phyloP scores from a whole-genome alignment of 1,284 basidiomycete species.

The Naganishia sp. region DNA sequence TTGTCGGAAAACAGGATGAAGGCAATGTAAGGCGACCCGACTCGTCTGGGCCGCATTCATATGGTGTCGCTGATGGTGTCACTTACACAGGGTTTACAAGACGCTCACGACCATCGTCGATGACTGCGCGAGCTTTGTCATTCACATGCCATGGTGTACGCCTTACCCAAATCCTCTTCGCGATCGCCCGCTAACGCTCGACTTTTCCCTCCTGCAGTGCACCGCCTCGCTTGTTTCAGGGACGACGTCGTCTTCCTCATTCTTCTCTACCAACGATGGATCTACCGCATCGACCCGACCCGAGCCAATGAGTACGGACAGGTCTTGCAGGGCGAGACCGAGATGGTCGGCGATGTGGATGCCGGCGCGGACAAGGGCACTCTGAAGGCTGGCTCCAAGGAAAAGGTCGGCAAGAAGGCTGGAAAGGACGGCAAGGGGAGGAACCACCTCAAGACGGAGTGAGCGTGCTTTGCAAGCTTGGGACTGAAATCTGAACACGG shows the following conservation, averaged over 20 bases:
- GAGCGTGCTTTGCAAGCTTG: not conserved
- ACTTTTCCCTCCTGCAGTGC: constrained; percentile 23
- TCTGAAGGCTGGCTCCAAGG: not conserved
- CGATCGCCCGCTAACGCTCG: not conserved
- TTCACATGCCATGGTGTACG: constrained; percentile 90
- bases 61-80: constrained; percentile 43
- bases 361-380: constrained; percentile 28
- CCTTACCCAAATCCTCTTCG: constrained; percentile 66
- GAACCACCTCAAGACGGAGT: constrained; percentile 24
- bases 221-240: constrained; percentile 58
- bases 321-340: constrained; percentile 58
- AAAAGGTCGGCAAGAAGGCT: constrained; percentile 10
- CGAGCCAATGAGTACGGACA: constrained; percentile 95
- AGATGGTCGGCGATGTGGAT: constrained; percentile 41
- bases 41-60: too few species aligned
- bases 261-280: constrained; percentile 69
- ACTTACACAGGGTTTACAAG: constrained; percentile 31
- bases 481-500: not conserved
- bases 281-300: constrained; percentile 90
- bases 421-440: constrained; percentile 24
- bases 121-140: constrained; percentile 73
- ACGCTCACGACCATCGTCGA: constrained; percentile 64
- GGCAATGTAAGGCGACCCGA: constrained; percentile 64
- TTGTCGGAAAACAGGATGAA: constrained; percentile 63
- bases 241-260: constrained; percentile 79